Evolutionary conservation across 169 alveolate genomes (phyloP).

Genomic region (Cryptosporidium xiaoi): DNA sequence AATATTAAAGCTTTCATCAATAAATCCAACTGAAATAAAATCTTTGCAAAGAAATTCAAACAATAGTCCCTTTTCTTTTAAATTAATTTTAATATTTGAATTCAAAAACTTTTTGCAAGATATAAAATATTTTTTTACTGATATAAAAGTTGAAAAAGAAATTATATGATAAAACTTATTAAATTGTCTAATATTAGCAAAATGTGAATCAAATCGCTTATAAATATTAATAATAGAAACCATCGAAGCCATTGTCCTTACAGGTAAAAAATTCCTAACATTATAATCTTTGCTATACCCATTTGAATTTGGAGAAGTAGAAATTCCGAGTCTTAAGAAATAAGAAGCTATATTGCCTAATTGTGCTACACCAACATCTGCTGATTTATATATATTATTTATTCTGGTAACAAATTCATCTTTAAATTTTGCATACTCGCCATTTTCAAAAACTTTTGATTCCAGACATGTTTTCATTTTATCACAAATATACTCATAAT

Average conservation of each 20-base stretch:
- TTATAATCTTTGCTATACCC: background rate
- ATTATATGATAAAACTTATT: background rate
- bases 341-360: background rate
- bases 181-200: background rate
- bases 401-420: constrained; percentile 18
- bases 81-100: background rate
- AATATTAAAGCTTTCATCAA: constrained; percentile 11
- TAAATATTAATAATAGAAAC: background rate
- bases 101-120: background rate
- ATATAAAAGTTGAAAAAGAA: constrained; percentile 8
- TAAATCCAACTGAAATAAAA: constrained; percentile 44
- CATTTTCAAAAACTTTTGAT: constrained; percentile 8
- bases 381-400: background rate
- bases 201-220: background rate
- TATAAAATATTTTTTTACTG: background rate
- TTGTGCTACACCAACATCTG: background rate
- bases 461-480: constrained; percentile 10
- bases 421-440: constrained; percentile 1
- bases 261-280: background rate
- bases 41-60: constrained; percentile 41
- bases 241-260: constrained; percentile 3
- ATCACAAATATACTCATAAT: constrained; percentile 37
- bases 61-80: background rate
- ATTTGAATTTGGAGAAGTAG: constrained; percentile 12
- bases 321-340: constrained; percentile 4